Percentiles rank a stretch among this genome's conserved stretches.
phyloP scores from a whole-genome alignment of 2,329 filamentous ascomycete genomes.

The Tolypocladium pustulatum region DNA sequence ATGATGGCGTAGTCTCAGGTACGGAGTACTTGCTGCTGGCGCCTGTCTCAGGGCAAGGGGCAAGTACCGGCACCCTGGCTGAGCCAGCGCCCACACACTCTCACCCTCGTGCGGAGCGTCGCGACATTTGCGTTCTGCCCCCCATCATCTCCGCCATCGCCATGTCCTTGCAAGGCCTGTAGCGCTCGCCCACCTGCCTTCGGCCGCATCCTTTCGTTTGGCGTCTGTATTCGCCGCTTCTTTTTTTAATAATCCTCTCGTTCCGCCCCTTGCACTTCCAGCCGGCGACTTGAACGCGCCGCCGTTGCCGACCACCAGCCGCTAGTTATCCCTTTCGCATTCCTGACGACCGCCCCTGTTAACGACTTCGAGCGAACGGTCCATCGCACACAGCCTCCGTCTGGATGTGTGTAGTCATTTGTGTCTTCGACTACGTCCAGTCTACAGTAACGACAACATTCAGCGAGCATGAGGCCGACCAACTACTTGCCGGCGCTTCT shows the following conservation, averaged over 20 bases:
- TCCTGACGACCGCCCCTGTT: background rate
- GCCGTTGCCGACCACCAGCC: background rate
- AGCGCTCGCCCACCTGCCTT: background rate
- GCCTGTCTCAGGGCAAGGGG: background rate
- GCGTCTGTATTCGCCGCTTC: background rate
- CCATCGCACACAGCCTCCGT: background rate
- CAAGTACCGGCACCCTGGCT: background rate
- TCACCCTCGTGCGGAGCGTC: background rate
- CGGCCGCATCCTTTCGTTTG: slow-evolving; percentile 1
- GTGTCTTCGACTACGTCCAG: background rate
- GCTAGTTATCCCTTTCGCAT: background rate
- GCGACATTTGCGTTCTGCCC: background rate
- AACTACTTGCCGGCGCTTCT: slow-evolving; percentile 15
- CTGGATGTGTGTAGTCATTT: background rate
- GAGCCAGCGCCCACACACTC: background rate
- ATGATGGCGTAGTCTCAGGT: background rate
- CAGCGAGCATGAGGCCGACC: slow-evolving; percentile 15
- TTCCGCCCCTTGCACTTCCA: background rate
- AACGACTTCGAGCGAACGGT: background rate
- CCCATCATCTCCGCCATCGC: background rate
- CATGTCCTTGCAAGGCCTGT: background rate
- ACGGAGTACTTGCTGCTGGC: background rate
- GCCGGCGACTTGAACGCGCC: background rate
- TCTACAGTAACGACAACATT: background rate
- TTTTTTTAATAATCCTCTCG: background rate